Base-by-base conservation (phyloP, 2,329 filamentous ascomycete genomes). In the Ophiocordyceps polyrhachis-furcata region DNA sequence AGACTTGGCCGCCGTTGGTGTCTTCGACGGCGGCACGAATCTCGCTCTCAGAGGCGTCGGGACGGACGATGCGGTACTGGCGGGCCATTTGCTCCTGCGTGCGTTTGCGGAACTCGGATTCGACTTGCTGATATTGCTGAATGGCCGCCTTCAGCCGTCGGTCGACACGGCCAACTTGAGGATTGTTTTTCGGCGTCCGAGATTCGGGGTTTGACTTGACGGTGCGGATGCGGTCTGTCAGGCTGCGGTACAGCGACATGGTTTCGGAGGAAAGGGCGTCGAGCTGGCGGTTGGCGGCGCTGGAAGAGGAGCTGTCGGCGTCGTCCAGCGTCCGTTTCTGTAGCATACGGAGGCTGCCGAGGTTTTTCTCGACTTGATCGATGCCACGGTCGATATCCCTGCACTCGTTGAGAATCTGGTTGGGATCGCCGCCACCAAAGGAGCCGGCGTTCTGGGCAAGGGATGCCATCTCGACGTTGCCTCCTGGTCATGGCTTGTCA, bases 51-150 rank as follows among this genome's bases (percentile, higher is more conserved):
- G 76, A 74, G 3, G 85, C 85, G 47, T 93, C 79, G 20, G 87
- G 84, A 50, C 79, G 75, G 45, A 91, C 88, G 58, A 96, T 95
- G 47, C 83, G 76, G 64, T 93, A 94, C 60, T 95, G 87, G 45
- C 91, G 76, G 51, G 79, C 82, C 66, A 93, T 83, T 62, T 93
- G 85, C 43, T 86, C 82, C 59, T 84, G 74, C 29, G 85, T 77
- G 52, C 81, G 79, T 62, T 83, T 82, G 58, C 82, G 76, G 71
- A 88, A 94, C 20, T 79, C 73, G 1, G 76, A 76, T 62, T 96
- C 88, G 45, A 85, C 70, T 51, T 77, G 72, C 63, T 91, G 85
- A 68, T 88, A 95, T 49, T 77, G 68, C 53, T 83, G 76, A 60
- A 94, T 89, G 48, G 84, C 83, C 41, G 73, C 68, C 67, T 89